Conservation (phyloP, 257 asterid genomes). For the Capsicum baccatum region DNA sequence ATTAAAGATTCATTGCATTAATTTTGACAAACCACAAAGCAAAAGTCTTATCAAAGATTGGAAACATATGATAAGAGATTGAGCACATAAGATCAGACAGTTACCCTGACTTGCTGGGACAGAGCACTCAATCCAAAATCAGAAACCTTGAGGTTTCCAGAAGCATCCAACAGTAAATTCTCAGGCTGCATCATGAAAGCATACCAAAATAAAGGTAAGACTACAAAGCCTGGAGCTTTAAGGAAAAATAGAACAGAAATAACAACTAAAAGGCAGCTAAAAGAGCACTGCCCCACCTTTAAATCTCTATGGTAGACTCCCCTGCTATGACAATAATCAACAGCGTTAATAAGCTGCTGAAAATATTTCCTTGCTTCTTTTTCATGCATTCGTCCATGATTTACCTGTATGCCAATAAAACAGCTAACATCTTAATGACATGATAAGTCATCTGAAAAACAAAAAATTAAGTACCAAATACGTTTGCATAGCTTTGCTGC, state of each 20-base stretch:
- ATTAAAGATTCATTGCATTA: neutral
- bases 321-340: conserved; percentile 96
- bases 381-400: conserved; percentile 85
- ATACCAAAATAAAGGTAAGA: neutral
- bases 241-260: neutral
- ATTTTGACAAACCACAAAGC: neutral
- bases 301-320: conserved; percentile 96
- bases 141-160: conserved; percentile 88
- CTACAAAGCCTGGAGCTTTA: neutral
- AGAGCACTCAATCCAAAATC: conserved; percentile 97
- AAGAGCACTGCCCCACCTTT: conserved; percentile 54
- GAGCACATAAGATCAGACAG: conserved; percentile 25
- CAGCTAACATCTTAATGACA: neutral
- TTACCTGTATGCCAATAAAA: conserved; percentile 56
- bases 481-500: conserved; percentile 27
- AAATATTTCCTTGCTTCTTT: conserved; percentile 87
- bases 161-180: conserved; percentile 77
- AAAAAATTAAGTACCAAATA: neutral
- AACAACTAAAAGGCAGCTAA: neutral
- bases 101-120: conserved; percentile 96
- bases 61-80: neutral
- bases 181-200: conserved; percentile 68
- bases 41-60: neutral
- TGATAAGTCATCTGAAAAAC: neutral
- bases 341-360: conserved; percentile 89